Conservation (phyloP, 805 yeast species). For the Candida wancherniae region DNA sequence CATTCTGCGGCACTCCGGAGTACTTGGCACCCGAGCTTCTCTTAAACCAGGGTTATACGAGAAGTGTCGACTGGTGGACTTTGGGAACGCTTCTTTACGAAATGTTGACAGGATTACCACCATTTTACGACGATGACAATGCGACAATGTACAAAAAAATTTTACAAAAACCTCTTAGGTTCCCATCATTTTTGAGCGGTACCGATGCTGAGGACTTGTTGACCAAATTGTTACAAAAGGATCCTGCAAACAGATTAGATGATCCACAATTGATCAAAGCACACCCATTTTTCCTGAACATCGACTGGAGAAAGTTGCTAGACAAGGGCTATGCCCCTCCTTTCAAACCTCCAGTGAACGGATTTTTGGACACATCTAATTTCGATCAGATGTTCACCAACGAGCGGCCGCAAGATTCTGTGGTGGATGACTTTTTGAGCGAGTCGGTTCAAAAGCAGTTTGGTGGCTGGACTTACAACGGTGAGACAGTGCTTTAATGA, state of each 20-base stretch:
- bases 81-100: constrained; percentile 89
- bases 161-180: constrained; percentile 78
- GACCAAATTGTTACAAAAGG: constrained; percentile 71
- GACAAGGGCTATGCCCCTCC: constrained; percentile 93
- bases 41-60: constrained; percentile 88
- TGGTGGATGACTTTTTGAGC: constrained; percentile 85
- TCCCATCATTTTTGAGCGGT: constrained; percentile 80
- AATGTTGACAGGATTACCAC: constrained; percentile 96
- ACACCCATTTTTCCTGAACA: constrained; percentile 82
- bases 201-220: constrained; percentile 80
- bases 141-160: constrained; percentile 93
- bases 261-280: constrained; percentile 82
- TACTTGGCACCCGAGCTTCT: constrained; percentile 93
- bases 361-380: constrained; percentile 85
- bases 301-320: constrained; percentile 82
- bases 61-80: constrained; percentile 99
- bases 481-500: constrained; percentile 36
- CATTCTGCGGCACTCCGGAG: constrained; percentile 98
- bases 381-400: constrained; percentile 89
- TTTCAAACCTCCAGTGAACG: constrained; percentile 84
- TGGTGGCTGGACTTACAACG: constrained; percentile 98
- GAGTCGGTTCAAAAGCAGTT: constrained; percentile 96
- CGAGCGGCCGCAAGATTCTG: constrained; percentile 92
- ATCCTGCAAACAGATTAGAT: constrained; percentile 72
- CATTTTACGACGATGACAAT: constrained; percentile 92